Conservation (phyloP, 2,329 filamentous ascomycete species). For the Taxawa tesnikishii region DNA sequence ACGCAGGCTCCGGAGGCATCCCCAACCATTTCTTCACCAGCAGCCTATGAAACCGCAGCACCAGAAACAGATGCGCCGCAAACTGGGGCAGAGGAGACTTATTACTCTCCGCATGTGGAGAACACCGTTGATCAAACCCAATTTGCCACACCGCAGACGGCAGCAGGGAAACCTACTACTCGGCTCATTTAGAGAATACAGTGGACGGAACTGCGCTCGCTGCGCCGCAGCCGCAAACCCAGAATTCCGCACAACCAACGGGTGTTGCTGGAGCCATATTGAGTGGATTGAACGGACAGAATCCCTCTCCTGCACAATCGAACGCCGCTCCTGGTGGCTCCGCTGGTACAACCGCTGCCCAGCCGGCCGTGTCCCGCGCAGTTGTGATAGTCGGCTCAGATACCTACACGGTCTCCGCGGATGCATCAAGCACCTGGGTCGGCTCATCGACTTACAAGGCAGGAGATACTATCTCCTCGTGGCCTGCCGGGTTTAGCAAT, state of each 20-base stretch:
- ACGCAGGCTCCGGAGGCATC: not conserved
- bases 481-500: too few species aligned
- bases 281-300: not conserved
- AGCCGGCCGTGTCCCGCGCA: too few species aligned
- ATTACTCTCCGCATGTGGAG: not conserved
- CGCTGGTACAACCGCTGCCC: not conserved
- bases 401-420: not conserved
- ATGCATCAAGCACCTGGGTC: not conserved
- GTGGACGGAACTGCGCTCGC: not conserved
- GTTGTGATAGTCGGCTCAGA: not conserved
- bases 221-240: too few species aligned
- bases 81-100: not conserved
- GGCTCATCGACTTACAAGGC: too few species aligned
- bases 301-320: not conserved
- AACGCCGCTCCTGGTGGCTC: not conserved
- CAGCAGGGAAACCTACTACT: not conserved
- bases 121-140: too few species aligned
- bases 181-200: not conserved
- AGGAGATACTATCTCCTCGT: not conserved
- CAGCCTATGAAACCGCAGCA: not conserved
- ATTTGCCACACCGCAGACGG: not conserved
- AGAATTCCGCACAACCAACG: too few species aligned
- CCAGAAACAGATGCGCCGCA: not conserved
- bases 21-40: not conserved
- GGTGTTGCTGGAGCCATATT: not conserved